Base-by-base conservation (phyloP, 352 stramenopile genomes). In the Peronospora farinosa region DNA sequence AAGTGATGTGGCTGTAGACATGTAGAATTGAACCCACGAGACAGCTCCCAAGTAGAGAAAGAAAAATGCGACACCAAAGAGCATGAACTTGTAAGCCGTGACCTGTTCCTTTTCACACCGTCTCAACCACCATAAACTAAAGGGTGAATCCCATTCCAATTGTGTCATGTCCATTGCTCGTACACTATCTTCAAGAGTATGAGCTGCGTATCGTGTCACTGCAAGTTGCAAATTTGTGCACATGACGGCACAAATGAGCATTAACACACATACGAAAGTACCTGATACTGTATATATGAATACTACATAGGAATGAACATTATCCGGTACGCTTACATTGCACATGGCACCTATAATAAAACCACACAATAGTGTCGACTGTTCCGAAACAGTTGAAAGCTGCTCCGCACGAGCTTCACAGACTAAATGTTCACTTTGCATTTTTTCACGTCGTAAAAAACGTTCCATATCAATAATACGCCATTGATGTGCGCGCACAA, bases 11-110 rank as follows among this genome's bases (percentile, higher is more conserved):
- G 51, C 70, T 5, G 50, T 57, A 39, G 67, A 82, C 49, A 58
- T 61, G 54, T 74, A 60, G 60, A 87, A 91, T 50, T 87, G 74
- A 47, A 91, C 69, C 79, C 79, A 88, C 19, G 61, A 60, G n/a
- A 87, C 53, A 6, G 69, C 38, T 0, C 62, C 69, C 9, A 91
- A 51, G 46, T 85, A 85, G 12, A 86, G 60, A 53, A 88, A 86
- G 65, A 88, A 91, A 43, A 83, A 56, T 25, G 74, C 63, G 41
- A 88, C 64, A 36, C 79, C 79, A 5, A 77, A 40, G 31, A 79
- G 65, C 64, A 91, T 67, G 48, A 88, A 75, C 55, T 82, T 81
- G 73, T 87, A 86, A 21, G 79, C 77, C 3, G 53, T 69, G 60
- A 84, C 71, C 63, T 83, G 72, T 52, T 91, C 72, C 49, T 67